Conservation (phyloP, 148 eudicot species). For the Cornus suecica region DNA sequence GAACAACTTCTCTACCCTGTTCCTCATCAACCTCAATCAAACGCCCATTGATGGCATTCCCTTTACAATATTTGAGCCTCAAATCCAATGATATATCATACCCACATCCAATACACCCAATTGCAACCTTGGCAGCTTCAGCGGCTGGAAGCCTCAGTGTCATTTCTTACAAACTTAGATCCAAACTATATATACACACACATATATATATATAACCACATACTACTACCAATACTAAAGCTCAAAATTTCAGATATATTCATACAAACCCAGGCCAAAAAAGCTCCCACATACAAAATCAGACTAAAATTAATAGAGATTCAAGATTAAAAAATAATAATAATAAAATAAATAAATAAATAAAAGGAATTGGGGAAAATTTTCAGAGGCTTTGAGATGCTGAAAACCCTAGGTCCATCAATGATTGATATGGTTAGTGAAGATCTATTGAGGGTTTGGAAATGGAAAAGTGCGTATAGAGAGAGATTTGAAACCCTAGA, state of each 20-base stretch:
- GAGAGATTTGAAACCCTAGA: background rate
- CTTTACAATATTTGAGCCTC: slow-evolving; percentile 85
- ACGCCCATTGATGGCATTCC: slow-evolving; percentile 43
- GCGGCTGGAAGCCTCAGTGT: slow-evolving; percentile 69
- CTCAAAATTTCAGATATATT: background rate
- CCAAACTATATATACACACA: background rate
- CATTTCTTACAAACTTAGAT: slow-evolving; percentile 31
- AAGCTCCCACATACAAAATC: background rate
- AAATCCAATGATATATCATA: slow-evolving; percentile 77
- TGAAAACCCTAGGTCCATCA: background rate
- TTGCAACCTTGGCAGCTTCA: slow-evolving; percentile 80
- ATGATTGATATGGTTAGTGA: background rate
- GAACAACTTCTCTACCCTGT: slow-evolving; percentile 61
- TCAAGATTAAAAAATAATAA: background rate
- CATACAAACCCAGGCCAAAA: background rate
- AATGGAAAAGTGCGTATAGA: background rate
- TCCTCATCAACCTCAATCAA: slow-evolving; percentile 80
- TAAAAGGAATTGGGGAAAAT: background rate
- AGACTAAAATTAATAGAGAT: background rate
- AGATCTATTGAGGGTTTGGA: background rate
- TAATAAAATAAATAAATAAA: too few species aligned
- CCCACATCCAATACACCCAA: slow-evolving; percentile 81
- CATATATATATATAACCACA: background rate
- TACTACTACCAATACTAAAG: background rate
- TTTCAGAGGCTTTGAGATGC: background rate